Conservation (phyloP, 495 filamentous ascomycete genomes). For the Elaphomyces granulatus region DNA sequence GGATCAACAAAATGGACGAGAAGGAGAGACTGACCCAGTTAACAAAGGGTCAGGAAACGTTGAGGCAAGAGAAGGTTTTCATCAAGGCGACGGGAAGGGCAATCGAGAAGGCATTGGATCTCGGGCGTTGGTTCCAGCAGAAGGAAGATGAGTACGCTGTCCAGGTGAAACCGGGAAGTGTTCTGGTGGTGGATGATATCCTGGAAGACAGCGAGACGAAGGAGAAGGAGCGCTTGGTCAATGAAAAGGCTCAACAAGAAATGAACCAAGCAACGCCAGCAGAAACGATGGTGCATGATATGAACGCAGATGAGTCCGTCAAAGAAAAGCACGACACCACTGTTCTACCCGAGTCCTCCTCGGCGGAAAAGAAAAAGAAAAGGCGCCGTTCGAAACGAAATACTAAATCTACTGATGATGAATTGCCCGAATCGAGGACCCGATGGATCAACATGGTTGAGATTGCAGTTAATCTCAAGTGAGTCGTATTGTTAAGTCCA, state of each 20-base stretch:
- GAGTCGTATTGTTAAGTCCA: no score
- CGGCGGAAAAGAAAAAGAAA: no score
- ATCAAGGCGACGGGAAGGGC: conserved; percentile 70
- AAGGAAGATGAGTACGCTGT: conserved; percentile 40
- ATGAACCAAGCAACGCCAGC: not conserved
- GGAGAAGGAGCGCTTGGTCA: conserved; percentile 10
- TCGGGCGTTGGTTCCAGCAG: conserved; percentile 50
- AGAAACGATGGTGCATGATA: not conserved
- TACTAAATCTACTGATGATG: conserved; percentile 18
- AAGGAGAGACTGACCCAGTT: conserved; percentile 22
- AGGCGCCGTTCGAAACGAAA: not conserved
- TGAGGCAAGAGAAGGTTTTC: conserved; percentile 44
- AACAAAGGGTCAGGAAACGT: conserved; percentile 24
- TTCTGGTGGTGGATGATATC: conserved; percentile 61
- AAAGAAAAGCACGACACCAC: not conserved
- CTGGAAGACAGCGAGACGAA: conserved; percentile 26
- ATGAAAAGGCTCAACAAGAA: conserved; percentile 7
- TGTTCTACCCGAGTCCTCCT: no score
- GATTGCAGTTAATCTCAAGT: conserved; percentile 44
- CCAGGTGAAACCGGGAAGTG: conserved; percentile 45
- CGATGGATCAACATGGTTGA: conserved; percentile 54
- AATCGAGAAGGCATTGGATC: conserved; percentile 52
- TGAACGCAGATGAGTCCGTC: conserved; percentile 2
- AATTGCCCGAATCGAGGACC: conserved; percentile 45
- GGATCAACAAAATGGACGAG: conserved; percentile 18